Evolutionary conservation across 192 early-diverging fungal genomes (phyloP), one percentile per base, ranked within the genome.

Genomic region (Coemansia sp.): DNA sequence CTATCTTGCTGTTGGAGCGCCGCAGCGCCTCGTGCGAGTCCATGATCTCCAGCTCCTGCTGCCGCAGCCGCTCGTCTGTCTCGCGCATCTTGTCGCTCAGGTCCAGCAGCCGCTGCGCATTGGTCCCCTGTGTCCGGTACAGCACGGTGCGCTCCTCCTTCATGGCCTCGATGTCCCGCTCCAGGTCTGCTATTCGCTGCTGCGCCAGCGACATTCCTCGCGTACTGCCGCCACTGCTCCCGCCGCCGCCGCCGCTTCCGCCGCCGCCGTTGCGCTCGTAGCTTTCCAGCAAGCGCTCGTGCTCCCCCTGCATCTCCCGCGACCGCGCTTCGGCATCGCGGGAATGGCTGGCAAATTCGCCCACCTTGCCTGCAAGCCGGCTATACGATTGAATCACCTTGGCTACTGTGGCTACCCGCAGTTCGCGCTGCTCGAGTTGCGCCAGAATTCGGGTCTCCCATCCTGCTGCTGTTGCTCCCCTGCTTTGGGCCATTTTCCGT

Each of bases 71-170:
- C 53, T 67, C 69, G 41, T 78, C 70, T 14, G 38, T 68, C 16
- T 83, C 83, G 44, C 91, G 79, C 51, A 86, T 63, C 30, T 85
- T 63, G 63, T 98, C 94, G 63, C 88, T 91, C 58, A 96, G 74
- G 52, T 87, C 85, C 38, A 98, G 68, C 30, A 98, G 59, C 43
- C 91, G 69, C 61, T 95, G 94, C n/a, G 93, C 91, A 73, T 95
- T 94, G n/a, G 81, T 81, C 23, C 88, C 88, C 57, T 95, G 91
- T 14, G 86, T 85, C 61, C 90, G 90, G 80, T 96, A 98, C 62
- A 94, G 80, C 53, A 92, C 87, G 14, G 84, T 81, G 13, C 86
- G 87, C 68, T 98, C 96, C 40, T 92, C 84, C 65, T 95, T 91
- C 16, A 96, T 74, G 20, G 68, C 61, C n/a, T 74, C 63, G 3